Evolutionary conservation across 805 yeast genomes (phyloP).

Genomic region (Candida bentonensis): DNA sequence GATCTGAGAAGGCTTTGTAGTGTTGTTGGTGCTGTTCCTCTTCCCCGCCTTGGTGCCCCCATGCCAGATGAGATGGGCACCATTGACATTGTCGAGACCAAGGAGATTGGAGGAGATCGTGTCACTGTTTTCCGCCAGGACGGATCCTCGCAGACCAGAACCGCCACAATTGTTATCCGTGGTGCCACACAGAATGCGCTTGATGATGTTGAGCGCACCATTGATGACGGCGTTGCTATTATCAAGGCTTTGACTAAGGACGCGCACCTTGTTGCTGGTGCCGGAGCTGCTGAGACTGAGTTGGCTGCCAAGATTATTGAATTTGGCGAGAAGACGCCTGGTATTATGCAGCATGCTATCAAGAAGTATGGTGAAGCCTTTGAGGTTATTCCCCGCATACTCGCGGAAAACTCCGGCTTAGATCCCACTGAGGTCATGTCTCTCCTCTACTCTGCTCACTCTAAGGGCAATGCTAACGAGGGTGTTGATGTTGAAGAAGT

Average conservation of each 20-base stretch:
- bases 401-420: slow-evolving; percentile 89
- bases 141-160: slow-evolving; percentile 45
- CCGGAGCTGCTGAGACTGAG: slow-evolving; percentile 90
- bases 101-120: slow-evolving; percentile 94
- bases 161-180: slow-evolving; percentile 85
- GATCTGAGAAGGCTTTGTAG: slow-evolving; percentile 88
- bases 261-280: slow-evolving; percentile 76
- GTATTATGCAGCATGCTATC: slow-evolving; percentile 82
- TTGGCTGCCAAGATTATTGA: slow-evolving; percentile 64
- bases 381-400: slow-evolving; percentile 82
- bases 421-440: slow-evolving; percentile 85
- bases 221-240: slow-evolving; percentile 91
- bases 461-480: slow-evolving; percentile 28
- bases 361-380: slow-evolving; percentile 89
- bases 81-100: slow-evolving; percentile 76
- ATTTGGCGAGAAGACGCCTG: slow-evolving; percentile 90
- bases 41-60: slow-evolving; percentile 89
- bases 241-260: slow-evolving; percentile 83
- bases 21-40: slow-evolving; percentile 95
- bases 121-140: slow-evolving; percentile 83
- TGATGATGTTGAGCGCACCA: slow-evolving; percentile 93
- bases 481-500: slow-evolving; percentile 78
- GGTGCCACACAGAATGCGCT: slow-evolving; percentile 92
- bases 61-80: slow-evolving; percentile 87
- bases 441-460: slow-evolving; percentile 77